Percentiles rank a stretch among this genome's conserved stretches.
Evolutionary conservation across 257 asterid species (phyloP).

Genomic region (Henckelia pumila): DNA sequence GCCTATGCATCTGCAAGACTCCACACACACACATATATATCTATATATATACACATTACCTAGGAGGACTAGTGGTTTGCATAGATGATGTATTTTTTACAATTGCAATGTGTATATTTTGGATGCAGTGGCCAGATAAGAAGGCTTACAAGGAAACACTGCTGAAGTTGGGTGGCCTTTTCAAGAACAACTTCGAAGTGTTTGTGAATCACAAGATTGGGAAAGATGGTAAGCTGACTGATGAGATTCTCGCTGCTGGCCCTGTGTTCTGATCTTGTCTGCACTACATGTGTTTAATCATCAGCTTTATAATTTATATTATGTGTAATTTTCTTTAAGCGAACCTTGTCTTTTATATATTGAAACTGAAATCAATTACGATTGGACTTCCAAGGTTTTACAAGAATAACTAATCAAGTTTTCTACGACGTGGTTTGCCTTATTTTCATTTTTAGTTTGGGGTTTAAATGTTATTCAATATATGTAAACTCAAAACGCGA

Average conservation of each 20-base stretch:
- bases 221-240: constrained; percentile 63
- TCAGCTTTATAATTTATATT: not conserved
- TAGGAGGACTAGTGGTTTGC: not conserved
- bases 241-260: constrained; percentile 89
- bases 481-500: too few species aligned
- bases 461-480: too few species aligned
- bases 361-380: too few species aligned
- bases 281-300: not conserved
- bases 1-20: not conserved
- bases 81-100: too few species aligned
- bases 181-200: constrained; percentile 80
- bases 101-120: constrained; percentile 8
- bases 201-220: constrained; percentile 81
- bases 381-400: too few species aligned
- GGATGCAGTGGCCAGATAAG: constrained; percentile 76
- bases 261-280: constrained; percentile 49
- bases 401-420: too few species aligned
- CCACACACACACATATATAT: too few species aligned
- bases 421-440: too few species aligned
- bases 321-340: not conserved
- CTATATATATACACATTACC: too few species aligned
- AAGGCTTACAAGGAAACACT: constrained; percentile 72
- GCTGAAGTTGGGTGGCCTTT: constrained; percentile 74
- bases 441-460: too few species aligned
- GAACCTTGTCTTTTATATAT: too few species aligned